Base-by-base conservation (phyloP, 2,329 filamentous ascomycete genomes). In the Nothophaeocryptopus gaeumannii region DNA sequence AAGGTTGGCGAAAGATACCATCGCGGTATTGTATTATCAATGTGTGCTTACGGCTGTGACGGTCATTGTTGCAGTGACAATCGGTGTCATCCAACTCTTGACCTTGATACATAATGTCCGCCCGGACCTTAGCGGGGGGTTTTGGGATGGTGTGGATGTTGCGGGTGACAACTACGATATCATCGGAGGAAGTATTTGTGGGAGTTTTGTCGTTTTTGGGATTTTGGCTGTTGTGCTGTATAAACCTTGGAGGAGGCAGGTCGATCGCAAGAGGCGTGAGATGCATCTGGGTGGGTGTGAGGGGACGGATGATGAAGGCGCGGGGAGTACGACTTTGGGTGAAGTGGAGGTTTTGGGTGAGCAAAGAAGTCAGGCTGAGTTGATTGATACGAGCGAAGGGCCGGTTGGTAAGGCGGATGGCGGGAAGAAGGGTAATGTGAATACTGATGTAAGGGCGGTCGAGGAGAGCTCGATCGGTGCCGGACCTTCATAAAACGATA, bases 21-120 rank as follows among this genome's bases (percentile, higher is more conserved):
- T 97, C n/a, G 90, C 91, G 0, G 91, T 96, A 39, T 73, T 96
- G 1, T 97, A 97, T 72, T 97, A 96, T 71, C 95, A 89, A 10
- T 87, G 92, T 58, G 86, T 95, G 0, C 77, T 96, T 26, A 96
- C 89, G 0, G 82, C 80, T 2, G 81, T 96, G 44, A 96, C 90
- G 0, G 86, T 96, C 16, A 72, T 87, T 4, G 89, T 95, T 0
- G 89, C 90, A 1, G 80, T 89, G 2, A 85, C 93, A 26, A 95
- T 97, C 59, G 92, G 92, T 15, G 75, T 86, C 12, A 79, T 97
- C 16, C 93, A 99, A 68, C 73, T 96, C 0, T 74, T 97, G 9
- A 89, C 84, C 2, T 75, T 97, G 8, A 77, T 89, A 2, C 75
- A 88, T 46, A 89, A 91, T 61, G 84, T 92, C 0, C 53, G 55